Base-by-base conservation (phyloP, 2,329 filamentous ascomycete genomes). In the Exophiala calicioides region DNA sequence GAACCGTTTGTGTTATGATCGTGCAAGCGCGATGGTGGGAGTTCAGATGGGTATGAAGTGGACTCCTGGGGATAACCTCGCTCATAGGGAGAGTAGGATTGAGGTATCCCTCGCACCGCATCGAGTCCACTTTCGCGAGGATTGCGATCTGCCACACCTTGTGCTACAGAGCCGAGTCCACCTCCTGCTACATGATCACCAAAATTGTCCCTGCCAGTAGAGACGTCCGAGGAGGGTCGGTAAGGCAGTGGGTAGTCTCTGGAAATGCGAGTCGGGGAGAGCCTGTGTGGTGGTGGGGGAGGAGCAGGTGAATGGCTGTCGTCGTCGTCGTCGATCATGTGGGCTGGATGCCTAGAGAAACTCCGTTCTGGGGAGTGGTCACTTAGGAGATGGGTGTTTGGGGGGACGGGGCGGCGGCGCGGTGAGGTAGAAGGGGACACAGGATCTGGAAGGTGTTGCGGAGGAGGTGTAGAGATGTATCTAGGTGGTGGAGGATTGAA, bases 231-330 rank as follows among this genome's bases (percentile, higher is more conserved):
- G 34, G 47, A 44, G 32, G 46, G 39, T 30, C 39, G 48, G 33
- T 47, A 43, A 12, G 27, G 16, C 24, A 43, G 49, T 32, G 49
- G 24, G 19, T 24, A 32, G 20, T 42, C 39, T 57, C 56, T 42
- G 23, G 56, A 45, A 47, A 60, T 57, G 48, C 61, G 50, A 48
- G 43, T 53, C 50, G 50, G 34, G 53, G 60, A 57, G 57, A 53
- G 16, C 48, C 61, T 61, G 52, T 68, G 64, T 12, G 59, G 61
- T 26, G 62, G 63, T 20, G 62, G 62, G 37, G 57, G 52, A 40
- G 65, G 61, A 32, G 56, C 48, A 19, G 41, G 41, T 24, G 35
- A 24, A 36, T 23, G 18, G 18, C 27, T 33, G 8, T 36, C n/a
- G 21, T 58, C 55, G 37, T 48, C 49, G 50, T 49, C 40, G 26